Evolutionary conservation across 768 basidiomycete species (phyloP).

Genomic region (Exidia glandulosa): DNA sequence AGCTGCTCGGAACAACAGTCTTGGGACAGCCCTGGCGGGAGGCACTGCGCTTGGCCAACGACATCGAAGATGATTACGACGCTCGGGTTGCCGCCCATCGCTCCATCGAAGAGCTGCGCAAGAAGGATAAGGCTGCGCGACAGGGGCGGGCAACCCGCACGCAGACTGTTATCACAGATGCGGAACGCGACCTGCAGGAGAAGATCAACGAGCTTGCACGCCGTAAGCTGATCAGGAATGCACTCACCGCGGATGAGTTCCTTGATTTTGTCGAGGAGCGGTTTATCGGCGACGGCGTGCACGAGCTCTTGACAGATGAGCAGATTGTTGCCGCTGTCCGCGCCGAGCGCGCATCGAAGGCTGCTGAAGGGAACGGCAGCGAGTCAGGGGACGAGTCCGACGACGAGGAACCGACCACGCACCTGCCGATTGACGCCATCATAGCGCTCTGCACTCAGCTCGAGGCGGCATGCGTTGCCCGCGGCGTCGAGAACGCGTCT

Average conservation of each 20-base stretch:
- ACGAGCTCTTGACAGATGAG: background rate
- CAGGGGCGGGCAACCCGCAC: background rate
- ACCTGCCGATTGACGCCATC: too few relatives aligned
- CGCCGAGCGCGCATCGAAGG: background rate
- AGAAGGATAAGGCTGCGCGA: background rate
- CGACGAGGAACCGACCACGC: too few relatives aligned
- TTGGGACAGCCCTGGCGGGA: constrained; percentile 12
- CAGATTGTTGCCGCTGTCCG: background rate
- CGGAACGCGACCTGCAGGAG: constrained; percentile 8
- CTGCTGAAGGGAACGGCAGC: background rate
- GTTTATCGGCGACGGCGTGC: background rate
- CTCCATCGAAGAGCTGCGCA: background rate
- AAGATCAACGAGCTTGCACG: constrained; percentile 8
- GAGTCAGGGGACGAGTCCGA: too few relatives aligned
- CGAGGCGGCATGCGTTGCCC: too few relatives aligned
- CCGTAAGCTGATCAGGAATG: constrained; percentile 6
- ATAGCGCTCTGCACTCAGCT: too few relatives aligned
- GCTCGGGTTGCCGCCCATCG: background rate
- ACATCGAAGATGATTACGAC: constrained; percentile 5
- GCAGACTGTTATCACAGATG: background rate
- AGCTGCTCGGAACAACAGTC: constrained; percentile 1
- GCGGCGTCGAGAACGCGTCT: too few relatives aligned
- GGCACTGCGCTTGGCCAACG: constrained; percentile 9
- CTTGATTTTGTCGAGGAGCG: constrained; percentile 12
- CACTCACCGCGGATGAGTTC: constrained; percentile 7